Evolutionary conservation across 129 eudicot genomes (phyloP).

Genomic region (Flaveria linearis): DNA sequence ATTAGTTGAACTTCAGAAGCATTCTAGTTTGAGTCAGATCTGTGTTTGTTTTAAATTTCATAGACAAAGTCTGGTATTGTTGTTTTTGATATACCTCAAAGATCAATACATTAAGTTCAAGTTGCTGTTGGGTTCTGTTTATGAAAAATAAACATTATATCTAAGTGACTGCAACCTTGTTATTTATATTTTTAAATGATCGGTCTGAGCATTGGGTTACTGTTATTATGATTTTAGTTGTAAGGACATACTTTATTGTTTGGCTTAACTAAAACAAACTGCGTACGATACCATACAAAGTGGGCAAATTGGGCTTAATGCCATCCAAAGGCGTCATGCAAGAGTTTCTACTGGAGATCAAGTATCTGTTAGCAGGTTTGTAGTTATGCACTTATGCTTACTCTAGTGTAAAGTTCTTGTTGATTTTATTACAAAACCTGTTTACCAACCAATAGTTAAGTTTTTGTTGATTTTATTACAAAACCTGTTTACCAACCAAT

Average conservation of each 20-base stretch:
- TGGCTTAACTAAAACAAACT: conserved; percentile 64
- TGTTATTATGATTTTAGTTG: conserved; percentile 22
- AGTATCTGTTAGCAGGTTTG: conserved; percentile 66
- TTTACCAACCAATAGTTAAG: conserved; percentile 6
- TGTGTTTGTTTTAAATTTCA: neutral
- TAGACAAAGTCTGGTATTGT: neutral
- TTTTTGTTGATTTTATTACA: conserved; percentile 12
- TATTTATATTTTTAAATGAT: conserved; percentile 11
- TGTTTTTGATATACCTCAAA: neutral
- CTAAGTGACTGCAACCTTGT: neutral
- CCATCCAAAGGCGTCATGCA: conserved; percentile 78
- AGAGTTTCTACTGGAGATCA: conserved; percentile 83
- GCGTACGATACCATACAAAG: conserved; percentile 54
- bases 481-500: conserved; percentile 2
- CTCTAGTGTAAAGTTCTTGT: conserved; percentile 2
- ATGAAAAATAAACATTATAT: neutral
- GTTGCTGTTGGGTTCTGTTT: neutral
- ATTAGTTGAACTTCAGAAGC: neutral
- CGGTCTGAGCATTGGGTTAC: conserved; percentile 1
- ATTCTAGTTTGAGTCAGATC: neutral
- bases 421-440: neutral
- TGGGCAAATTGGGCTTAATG: conserved; percentile 82
- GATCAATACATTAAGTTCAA: neutral
- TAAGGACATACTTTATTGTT: conserved; percentile 9
- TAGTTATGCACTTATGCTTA: conserved; percentile 18